phyloP scores from a whole-genome alignment of 306 rosid genomes.

The Castanospermum australe region DNA sequence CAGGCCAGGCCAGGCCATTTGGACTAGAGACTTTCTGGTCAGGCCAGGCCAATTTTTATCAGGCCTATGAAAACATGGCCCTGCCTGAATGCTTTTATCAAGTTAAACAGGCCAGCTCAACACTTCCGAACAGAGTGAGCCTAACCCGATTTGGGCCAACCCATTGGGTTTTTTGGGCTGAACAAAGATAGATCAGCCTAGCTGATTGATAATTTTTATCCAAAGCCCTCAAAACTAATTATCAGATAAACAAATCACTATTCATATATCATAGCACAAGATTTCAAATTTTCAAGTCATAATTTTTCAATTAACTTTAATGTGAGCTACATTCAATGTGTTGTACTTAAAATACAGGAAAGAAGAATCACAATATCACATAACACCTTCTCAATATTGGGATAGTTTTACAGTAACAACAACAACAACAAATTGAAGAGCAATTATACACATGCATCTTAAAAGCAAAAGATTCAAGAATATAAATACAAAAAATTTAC shows the following conservation, averaged over 20 bases:
- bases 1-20: too few species aligned
- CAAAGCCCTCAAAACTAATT: background rate
- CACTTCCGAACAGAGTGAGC: too few species aligned
- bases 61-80: too few species aligned
- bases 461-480: background rate
- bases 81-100: too few species aligned
- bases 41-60: too few species aligned
- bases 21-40: too few species aligned
- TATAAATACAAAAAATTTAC: background rate
- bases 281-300: background rate
- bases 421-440: background rate
- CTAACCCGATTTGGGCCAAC: too few species aligned
- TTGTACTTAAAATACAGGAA: background rate
- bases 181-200: background rate
- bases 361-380: background rate
- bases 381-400: background rate
- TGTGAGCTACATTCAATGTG: background rate
- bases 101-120: too few species aligned
- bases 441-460: background rate
- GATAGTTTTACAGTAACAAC: too few species aligned
- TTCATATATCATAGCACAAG: background rate
- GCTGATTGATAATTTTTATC: background rate
- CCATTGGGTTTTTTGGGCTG: too few species aligned
- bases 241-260: background rate
- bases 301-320: background rate